phyloP scores from a whole-genome alignment of 2,329 filamentous ascomycete species.

The Botryotinia globosa region DNA sequence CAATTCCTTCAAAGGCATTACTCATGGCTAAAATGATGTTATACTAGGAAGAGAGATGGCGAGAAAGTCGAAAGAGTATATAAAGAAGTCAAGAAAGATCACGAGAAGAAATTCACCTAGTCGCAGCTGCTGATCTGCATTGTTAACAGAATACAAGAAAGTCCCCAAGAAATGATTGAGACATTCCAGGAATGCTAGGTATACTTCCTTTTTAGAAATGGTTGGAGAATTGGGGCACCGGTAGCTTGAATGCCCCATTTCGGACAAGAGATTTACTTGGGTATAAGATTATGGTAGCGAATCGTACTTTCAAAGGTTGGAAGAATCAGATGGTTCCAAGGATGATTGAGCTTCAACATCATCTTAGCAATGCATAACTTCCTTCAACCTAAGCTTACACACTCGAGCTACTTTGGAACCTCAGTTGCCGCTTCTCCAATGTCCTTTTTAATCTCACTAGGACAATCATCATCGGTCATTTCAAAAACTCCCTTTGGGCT shows the following conservation, averaged over 20 bases:
- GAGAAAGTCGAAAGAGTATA: neutral
- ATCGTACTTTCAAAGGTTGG: neutral
- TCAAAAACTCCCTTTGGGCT: constrained; percentile 30
- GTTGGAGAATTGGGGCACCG: neutral
- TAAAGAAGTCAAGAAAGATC: neutral
- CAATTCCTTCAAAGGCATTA: neutral
- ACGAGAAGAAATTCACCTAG: neutral
- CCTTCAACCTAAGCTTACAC: neutral
- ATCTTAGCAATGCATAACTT: neutral
- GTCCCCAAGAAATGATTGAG: neutral
- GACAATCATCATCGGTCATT: constrained; percentile 16
- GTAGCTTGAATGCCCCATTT: neutral
- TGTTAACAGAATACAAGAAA: neutral
- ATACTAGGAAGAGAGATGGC: too few relatives aligned
- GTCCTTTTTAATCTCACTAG: constrained; percentile 1
- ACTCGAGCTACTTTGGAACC: constrained; percentile 20
- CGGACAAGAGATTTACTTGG: neutral
- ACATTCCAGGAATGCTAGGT: neutral
- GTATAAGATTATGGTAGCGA: neutral
- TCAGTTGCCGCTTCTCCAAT: constrained; percentile 26
- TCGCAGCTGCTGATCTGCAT: neutral
- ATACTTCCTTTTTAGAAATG: neutral
- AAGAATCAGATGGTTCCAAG: neutral
- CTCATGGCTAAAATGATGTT: too few relatives aligned
- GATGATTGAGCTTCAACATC: neutral